Conservation (phyloP, 2,329 filamentous ascomycete species). For the Trichoderma koningii region DNA sequence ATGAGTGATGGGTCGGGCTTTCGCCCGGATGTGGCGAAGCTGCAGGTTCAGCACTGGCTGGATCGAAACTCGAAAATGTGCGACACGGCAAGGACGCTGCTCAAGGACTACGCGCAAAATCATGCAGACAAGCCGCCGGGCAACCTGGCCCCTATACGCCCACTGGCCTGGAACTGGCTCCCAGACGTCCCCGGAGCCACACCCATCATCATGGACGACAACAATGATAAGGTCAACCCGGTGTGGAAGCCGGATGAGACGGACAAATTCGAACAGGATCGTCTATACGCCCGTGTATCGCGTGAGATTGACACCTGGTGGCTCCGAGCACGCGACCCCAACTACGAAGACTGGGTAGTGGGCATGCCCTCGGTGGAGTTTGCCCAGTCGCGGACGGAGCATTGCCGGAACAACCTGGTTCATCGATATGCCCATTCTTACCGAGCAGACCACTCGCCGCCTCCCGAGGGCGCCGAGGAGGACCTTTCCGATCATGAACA, state of each 20-base stretch:
- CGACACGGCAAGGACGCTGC: constrained; percentile 54
- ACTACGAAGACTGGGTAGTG: constrained; percentile 60
- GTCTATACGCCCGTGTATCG: constrained; percentile 61
- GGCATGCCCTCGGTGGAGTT: constrained; percentile 63
- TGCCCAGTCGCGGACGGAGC: constrained; percentile 58
- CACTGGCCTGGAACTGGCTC: constrained; percentile 59
- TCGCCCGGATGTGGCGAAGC: constrained; percentile 58
- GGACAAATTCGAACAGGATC: constrained; percentile 62
- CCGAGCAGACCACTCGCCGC: constrained; percentile 45
- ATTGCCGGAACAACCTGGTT: constrained; percentile 61
- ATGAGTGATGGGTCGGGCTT: constrained; percentile 57
- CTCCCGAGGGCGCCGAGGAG: constrained; percentile 43
- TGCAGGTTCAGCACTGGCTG: constrained; percentile 64
- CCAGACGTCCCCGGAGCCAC: constrained; percentile 43
- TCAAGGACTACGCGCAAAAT: constrained; percentile 57
- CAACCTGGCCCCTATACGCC: constrained; percentile 52
- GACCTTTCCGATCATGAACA: constrained; percentile 44
- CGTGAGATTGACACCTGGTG: constrained; percentile 68
- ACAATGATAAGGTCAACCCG: constrained; percentile 49
- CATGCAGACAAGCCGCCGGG: constrained; percentile 53
- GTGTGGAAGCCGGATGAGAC: constrained; percentile 55
- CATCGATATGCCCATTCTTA: constrained; percentile 55
- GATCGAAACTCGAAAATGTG: constrained; percentile 62
- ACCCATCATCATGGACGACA: constrained; percentile 40
- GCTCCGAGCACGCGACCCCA: constrained; percentile 61